Percentiles rank a stretch among this genome's conserved stretches.
Evolutionary conservation across 208 protist species (phyloP).

Genomic region (Crithidia brevicula): DNA sequence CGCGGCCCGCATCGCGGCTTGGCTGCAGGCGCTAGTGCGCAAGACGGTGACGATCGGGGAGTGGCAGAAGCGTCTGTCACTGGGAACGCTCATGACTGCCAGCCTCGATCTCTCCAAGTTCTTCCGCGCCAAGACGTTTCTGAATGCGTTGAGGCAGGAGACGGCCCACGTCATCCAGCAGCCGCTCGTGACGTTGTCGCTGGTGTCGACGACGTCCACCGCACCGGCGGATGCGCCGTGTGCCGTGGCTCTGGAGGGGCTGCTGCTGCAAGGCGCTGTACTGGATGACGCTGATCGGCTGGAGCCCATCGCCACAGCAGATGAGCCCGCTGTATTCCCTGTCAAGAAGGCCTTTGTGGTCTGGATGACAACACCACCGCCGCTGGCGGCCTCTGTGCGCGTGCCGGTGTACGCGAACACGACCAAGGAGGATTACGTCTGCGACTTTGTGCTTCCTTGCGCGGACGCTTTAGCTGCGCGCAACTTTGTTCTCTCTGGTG

Average conservation of each 20-base stretch:
- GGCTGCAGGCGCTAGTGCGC: constrained; percentile 89
- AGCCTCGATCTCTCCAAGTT: constrained; percentile 86
- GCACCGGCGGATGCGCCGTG: constrained; percentile 55
- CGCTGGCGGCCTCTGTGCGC: constrained; percentile 38
- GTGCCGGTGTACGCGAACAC: constrained; percentile 90
- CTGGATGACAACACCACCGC: constrained; percentile 48
- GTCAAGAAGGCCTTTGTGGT: constrained; percentile 78
- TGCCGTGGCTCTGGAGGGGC: constrained; percentile 66
- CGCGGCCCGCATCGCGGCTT: constrained; percentile 70
- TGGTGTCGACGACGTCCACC: constrained; percentile 59
- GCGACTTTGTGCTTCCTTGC: constrained; percentile 88
- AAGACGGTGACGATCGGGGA: constrained; percentile 74
- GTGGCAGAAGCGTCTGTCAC: constrained; percentile 62
- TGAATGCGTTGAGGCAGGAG: constrained; percentile 96
- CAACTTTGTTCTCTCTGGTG: constrained; percentile 89
- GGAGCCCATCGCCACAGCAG: constrained; percentile 77
- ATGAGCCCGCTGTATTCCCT: constrained; percentile 80
- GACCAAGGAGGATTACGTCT: constrained; percentile 85
- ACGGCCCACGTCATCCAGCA: constrained; percentile 80
- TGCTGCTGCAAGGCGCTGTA: constrained; percentile 88
- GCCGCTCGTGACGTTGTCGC: constrained; percentile 82
- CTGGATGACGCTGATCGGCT: constrained; percentile 71
- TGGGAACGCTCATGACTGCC: constrained; percentile 69
- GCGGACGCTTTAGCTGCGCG: constrained; percentile 48
- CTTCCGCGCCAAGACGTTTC: constrained; percentile 94